Evolutionary conservation across 2,329 filamentous ascomycete species (phyloP), one percentile per base, ranked within the genome.

Genomic region (Cladosporium velox): DNA sequence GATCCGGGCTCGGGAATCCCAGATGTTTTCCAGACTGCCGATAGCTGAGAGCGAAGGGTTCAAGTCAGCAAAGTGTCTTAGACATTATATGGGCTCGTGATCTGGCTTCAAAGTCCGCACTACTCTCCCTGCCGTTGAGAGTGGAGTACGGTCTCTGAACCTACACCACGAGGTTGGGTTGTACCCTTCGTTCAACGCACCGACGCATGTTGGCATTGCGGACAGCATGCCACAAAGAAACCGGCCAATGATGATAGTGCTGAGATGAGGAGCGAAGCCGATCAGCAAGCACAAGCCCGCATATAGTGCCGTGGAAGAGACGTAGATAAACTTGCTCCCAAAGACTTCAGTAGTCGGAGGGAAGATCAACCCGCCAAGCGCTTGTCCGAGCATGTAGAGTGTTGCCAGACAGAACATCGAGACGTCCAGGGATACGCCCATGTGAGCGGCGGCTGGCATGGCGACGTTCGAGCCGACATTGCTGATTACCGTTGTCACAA

Each of bases 21-120:
- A 84, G 71, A 85, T 79, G 67, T 85, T 82, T 66, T 85, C 83
- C 35, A 84, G 77, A 59, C 79, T 82, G 1, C 83, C 82, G 0
- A 80, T 77, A 10, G 81, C 78, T 24, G 24, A 24, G 24, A 24
- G 24, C 24, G 24, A 24, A 24, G 24, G 24, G 24, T 24, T 24
- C 24, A 24, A 24, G 24, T 24, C 24, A 24, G 24, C 24, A 24
- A 24, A 24, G 24, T 24, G 24, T 24, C 24, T 24, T 24, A 24
- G 24, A 24, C 24, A 24, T 24, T 24, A 24, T 24, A 24, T 24
- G 24, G 24, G 24, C 24, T 24, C 24, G 24, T 24, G 24, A 24
- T 24, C 24, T 24, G 24, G 24, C 24, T 24, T 24, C 24, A 24
- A 24, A 24, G 24, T 24, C 24, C 24, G 24, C 24, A 24, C 24